phyloP scores from a whole-genome alignment of 1,284 basidiomycete species.

The Cryptococcus wingfieldii region DNA sequence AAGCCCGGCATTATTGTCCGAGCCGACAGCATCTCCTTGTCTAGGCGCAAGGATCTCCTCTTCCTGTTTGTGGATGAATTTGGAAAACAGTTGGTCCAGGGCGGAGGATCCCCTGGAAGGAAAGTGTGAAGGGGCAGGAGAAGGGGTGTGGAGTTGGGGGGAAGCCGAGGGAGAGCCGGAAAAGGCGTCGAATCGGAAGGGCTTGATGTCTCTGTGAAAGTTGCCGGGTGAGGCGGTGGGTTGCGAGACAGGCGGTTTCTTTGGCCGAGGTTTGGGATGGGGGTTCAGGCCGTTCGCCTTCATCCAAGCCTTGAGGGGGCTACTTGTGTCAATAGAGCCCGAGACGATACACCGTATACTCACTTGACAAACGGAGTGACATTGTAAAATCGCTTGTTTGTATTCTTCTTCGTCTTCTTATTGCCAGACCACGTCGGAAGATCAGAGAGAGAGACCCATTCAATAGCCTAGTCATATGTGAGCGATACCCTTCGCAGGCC shows the following conservation, averaged over 20 bases:
- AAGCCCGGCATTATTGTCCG: constrained; percentile 29
- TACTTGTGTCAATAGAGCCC: background rate
- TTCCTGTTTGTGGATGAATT: constrained; percentile 39
- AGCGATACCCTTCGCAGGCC: constrained; percentile 1
- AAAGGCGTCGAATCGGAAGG: constrained; percentile 28
- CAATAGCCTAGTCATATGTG: constrained; percentile 66
- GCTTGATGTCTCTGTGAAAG: constrained; percentile 29
- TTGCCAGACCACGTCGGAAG: constrained; percentile 90
- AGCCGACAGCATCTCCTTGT: constrained; percentile 12
- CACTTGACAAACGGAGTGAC: constrained; percentile 92
- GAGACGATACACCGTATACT: constrained; percentile 35
- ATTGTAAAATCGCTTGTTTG: constrained; percentile 77
- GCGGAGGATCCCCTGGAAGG: constrained; percentile 16
- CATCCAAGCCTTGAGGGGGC: constrained; percentile 41
- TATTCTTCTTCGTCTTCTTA: constrained; percentile 45
- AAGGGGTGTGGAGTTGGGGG: constrained; percentile 1
- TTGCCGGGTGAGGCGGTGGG: background rate
- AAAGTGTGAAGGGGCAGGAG: constrained; percentile 5
- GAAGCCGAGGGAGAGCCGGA: constrained; percentile 9
- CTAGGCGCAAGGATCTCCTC: constrained; percentile 20
- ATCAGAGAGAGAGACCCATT: constrained; percentile 89
- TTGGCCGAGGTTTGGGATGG: constrained; percentile 17
- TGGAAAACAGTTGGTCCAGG: constrained; percentile 37
- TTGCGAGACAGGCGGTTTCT: background rate
- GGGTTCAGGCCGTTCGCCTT: constrained; percentile 29